A percentile compares a stretch with the other conserved stretches of the same genome.
Evolutionary conservation across 2,329 filamentous ascomycete genomes (phyloP).

Genomic region (Neofusicoccum sp.): DNA sequence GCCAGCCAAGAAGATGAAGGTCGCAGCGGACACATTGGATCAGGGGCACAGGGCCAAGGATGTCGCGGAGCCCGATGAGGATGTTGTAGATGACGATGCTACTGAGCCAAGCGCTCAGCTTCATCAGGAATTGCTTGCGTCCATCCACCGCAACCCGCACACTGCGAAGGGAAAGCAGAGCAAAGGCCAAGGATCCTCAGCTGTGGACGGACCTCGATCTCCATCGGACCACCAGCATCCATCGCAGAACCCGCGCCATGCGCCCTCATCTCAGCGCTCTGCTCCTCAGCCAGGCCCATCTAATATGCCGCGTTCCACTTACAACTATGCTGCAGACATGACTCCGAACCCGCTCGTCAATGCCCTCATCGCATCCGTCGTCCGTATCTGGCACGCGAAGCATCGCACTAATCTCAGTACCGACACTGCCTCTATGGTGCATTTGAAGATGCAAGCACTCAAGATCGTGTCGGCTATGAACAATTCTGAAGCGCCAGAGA

Average conservation of each 20-base stretch:
- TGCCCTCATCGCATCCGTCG: background rate
- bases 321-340: background rate
- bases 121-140: background rate
- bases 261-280: too few relatives aligned
- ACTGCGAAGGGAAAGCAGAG: background rate
- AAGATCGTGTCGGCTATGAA: background rate
- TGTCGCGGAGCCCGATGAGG: background rate
- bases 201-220: too few relatives aligned
- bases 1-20: too few relatives aligned
- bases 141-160: background rate
- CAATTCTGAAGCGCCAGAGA: background rate
- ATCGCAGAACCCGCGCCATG: too few relatives aligned
- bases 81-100: background rate
- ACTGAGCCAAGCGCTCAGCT: background rate
- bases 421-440: background rate
- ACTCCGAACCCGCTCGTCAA: background rate
- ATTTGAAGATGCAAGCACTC: background rate
- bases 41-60: too few relatives aligned
- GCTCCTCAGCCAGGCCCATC: background rate
- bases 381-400: background rate
- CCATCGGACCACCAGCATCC: too few relatives aligned
- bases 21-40: too few relatives aligned
- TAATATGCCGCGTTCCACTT: background rate
- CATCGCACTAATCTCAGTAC: background rate
- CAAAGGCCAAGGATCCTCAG: background rate